Conservation (phyloP, 805 yeast species). For the Candida manassasensis region DNA sequence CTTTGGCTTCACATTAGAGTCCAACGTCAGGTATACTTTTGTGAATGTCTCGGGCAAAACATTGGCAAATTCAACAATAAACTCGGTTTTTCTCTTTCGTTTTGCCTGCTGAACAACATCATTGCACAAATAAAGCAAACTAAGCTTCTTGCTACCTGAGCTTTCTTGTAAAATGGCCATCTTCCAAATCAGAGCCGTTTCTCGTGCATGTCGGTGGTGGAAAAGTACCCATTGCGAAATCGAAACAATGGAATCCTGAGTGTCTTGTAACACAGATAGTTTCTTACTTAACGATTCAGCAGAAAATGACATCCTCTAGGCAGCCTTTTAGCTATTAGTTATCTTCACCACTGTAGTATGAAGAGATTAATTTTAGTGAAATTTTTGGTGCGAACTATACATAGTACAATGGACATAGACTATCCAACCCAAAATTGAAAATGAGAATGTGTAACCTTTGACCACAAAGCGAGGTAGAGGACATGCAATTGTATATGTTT, state of each 20-base stretch:
- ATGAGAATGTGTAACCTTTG: no score
- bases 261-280: slow-evolving; percentile 35
- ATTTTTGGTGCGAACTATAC: no score
- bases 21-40: slow-evolving; percentile 26
- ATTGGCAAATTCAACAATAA: slow-evolving; percentile 51
- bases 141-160: slow-evolving; percentile 38
- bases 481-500: no score
- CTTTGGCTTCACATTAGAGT: slow-evolving; percentile 39
- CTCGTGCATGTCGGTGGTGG: slow-evolving; percentile 38
- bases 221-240: slow-evolving; percentile 44
- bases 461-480: no score
- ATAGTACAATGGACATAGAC: no score
- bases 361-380: no score
- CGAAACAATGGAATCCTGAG: slow-evolving; percentile 43
- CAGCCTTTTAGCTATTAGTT: no score
- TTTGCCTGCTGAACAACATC: slow-evolving; percentile 79
- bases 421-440: no score
- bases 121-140: slow-evolving; percentile 67
- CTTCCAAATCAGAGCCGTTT: slow-evolving; percentile 34
- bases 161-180: slow-evolving; percentile 16
- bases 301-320: slow-evolving; percentile 40
- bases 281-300: slow-evolving; percentile 31
- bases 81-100: slow-evolving; percentile 55
- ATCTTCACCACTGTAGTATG: no score
- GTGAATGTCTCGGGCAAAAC: slow-evolving; percentile 42